These are phyloP conservation scores for Acanthamoeba royreba DNA, from an alignment of 208 protist genomes.

Conservation along the genomic window DNA sequence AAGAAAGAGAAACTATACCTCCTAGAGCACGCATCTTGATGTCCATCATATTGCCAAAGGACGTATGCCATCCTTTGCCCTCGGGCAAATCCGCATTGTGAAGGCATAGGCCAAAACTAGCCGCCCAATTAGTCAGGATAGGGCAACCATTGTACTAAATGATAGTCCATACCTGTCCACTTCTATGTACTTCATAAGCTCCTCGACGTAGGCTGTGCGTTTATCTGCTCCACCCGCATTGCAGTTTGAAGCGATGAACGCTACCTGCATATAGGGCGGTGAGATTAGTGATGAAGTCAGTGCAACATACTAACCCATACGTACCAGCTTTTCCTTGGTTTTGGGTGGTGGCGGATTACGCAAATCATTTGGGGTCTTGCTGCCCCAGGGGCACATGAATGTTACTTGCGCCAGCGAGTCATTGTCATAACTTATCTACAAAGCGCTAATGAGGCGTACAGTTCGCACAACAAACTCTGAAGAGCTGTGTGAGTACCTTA, in stretches of 20 bases:
- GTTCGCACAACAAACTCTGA: too few species aligned
- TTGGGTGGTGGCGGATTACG: neutral
- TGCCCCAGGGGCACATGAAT: slow-evolving; percentile 20
- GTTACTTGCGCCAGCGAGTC: slow-evolving; percentile 9
- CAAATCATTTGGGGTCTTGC: neutral
- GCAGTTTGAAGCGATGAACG: neutral
- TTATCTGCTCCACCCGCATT: neutral
- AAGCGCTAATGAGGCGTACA: too few species aligned
- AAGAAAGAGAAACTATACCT: neutral
- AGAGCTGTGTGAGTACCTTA: neutral
- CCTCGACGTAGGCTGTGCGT: neutral
- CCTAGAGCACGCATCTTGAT: neutral
- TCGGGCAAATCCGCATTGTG: neutral
- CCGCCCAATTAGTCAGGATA: neutral
- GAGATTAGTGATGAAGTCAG: neutral
- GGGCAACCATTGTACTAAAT: neutral
- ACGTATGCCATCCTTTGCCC: neutral
- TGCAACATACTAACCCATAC: neutral
- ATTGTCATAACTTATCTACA: neutral
- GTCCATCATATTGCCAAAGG: slow-evolving; percentile 28
- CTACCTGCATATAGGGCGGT: neutral
- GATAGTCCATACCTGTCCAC: slow-evolving; percentile 22
- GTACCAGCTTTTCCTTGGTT: neutral
- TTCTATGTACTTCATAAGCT: slow-evolving; percentile 18
- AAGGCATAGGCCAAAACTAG: slow-evolving; percentile 31